Evolutionary conservation across 2,329 filamentous ascomycete genomes (phyloP).

Genomic region (Phyllosticta citrichinensis): DNA sequence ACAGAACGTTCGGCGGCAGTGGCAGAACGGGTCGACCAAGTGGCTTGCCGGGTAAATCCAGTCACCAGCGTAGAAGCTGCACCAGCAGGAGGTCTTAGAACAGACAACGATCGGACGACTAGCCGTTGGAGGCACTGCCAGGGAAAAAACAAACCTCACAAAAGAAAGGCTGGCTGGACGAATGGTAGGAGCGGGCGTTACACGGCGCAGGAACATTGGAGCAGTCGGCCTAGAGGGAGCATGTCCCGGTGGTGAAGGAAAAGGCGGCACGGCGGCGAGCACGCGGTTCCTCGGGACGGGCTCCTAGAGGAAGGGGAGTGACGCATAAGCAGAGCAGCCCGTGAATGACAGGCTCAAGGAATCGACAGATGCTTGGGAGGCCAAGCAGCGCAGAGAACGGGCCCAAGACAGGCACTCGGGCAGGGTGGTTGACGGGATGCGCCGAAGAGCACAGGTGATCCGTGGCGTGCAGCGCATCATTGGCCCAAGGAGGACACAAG

Average conservation of each 20-base stretch:
- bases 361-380: slow-evolving; percentile 24
- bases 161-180: slow-evolving; percentile 22
- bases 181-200: slow-evolving; percentile 22
- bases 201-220: slow-evolving; percentile 6
- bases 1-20: slow-evolving; percentile 21
- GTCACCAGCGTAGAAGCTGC: slow-evolving; percentile 9
- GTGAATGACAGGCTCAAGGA: slow-evolving; percentile 27
- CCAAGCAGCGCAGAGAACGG: slow-evolving; percentile 8
- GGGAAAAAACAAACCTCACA: slow-evolving; percentile 29
- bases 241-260: not conserved
- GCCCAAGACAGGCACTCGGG: slow-evolving; percentile 11
- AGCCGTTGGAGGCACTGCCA: slow-evolving; percentile 23
- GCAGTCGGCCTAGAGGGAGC: not conserved
- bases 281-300: slow-evolving; percentile 32
- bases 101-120: slow-evolving; percentile 19
- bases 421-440: slow-evolving; percentile 23
- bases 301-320: slow-evolving; percentile 22
- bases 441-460: slow-evolving; percentile 28
- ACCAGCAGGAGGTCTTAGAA: not conserved
- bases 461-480: slow-evolving; percentile 26
- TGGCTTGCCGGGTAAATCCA: slow-evolving; percentile 33
- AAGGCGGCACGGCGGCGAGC: not conserved
- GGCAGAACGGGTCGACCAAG: slow-evolving; percentile 29
- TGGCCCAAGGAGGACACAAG: slow-evolving; percentile 28
- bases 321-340: slow-evolving; percentile 24